Conservation (phyloP, 169 alveolate genomes). For the Amoebophrya sp. region DNA sequence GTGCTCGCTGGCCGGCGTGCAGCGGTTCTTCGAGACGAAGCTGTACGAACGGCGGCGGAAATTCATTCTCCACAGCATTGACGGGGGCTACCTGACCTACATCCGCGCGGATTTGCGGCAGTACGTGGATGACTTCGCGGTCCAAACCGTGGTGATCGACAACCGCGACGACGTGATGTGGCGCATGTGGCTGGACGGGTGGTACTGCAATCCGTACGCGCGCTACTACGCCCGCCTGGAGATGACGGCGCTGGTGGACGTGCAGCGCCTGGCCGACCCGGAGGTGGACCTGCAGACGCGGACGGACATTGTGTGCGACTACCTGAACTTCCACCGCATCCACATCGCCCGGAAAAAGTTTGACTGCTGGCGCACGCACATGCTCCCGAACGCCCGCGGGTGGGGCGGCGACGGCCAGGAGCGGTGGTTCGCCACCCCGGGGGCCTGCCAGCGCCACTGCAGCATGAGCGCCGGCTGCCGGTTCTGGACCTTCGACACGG, state of each 20-base stretch:
- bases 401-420: slow-evolving; percentile 15
- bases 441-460: slow-evolving; percentile 23
- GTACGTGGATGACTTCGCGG: background rate
- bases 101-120: background rate
- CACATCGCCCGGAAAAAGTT: slow-evolving; percentile 10
- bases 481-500: slow-evolving; percentile 18
- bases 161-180: slow-evolving; percentile 22
- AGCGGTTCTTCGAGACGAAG: slow-evolving; percentile 15
- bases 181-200: slow-evolving; percentile 31
- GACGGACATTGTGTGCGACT: background rate
- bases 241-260: background rate
- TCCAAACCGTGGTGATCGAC: background rate
- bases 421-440: slow-evolving; percentile 17
- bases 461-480: slow-evolving; percentile 19
- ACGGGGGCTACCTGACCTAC: background rate
- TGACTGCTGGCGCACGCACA: background rate
- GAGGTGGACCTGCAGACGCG: background rate
- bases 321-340: background rate
- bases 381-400: slow-evolving; percentile 10
- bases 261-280: slow-evolving; percentile 10
- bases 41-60: background rate
- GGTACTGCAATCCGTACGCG: slow-evolving; percentile 31
- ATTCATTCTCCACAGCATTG: background rate
- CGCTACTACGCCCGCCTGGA: slow-evolving; percentile 16
- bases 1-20: slow-evolving; percentile 19